Base-by-base conservation (phyloP, 2,329 filamentous ascomycete genomes). In the Fusarium robinianum region DNA sequence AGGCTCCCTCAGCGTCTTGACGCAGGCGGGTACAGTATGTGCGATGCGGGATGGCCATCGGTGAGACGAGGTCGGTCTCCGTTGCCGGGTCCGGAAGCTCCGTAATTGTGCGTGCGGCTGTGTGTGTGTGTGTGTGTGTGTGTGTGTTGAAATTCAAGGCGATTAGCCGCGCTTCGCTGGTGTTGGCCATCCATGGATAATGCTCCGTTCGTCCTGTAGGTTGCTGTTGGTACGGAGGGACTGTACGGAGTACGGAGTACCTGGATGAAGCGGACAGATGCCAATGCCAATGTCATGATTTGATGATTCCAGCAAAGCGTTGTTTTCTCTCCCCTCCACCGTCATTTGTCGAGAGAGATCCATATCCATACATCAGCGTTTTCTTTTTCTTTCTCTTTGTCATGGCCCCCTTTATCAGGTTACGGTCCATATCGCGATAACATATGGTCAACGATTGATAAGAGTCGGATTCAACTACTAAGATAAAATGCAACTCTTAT, bases 151-250 rank as follows among this genome's bases (percentile, higher is more conserved):
- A 49, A 36, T 15, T 44, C 19, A 27, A 39, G 15, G 19, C n/a
- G n/a, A n/a, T n/a, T 35, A 55, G 31, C 39, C 52, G 52, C 52
- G 52, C 36, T 55, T 46, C 44, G 51, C 47, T 40, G 37, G 49
- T 49, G 27, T 45, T 40, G 44, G 33, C 47, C 24, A 6, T 19
- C 11, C 5, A 12, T 25, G 21, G 21, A n/a, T n/a, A n/a, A n/a
- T n/a, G n/a, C n/a, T n/a, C n/a, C n/a, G n/a, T n/a, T n/a, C n/a
- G n/a, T n/a, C n/a, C n/a, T n/a, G n/a, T n/a, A n/a, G n/a, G n/a
- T n/a, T n/a, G n/a, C n/a, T n/a, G n/a, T n/a, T n/a, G n/a, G n/a
- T n/a, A n/a, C n/a, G n/a, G n/a, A n/a, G n/a, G n/a, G n/a, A n/a
- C n/a, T n/a, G n/a, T n/a, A n/a, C n/a, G n/a, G n/a, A n/a, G n/a